A percentile compares a stretch with the other conserved stretches of the same genome.
Conservation (phyloP, 139 green algal genomes). For the Chlamydomonas sphaeroides region DNA sequence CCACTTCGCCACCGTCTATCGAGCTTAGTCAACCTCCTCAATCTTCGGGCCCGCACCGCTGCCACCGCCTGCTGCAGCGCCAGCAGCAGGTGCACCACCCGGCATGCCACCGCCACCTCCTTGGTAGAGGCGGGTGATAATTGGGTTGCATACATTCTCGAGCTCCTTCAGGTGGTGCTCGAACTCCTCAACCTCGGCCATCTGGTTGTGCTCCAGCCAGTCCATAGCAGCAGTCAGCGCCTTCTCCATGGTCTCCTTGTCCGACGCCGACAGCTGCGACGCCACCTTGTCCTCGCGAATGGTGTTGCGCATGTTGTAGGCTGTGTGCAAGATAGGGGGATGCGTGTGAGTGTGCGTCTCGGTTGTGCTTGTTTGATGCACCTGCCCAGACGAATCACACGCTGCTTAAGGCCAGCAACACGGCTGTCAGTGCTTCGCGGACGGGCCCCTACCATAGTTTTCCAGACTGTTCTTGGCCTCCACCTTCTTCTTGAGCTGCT, state of each 20-base stretch:
- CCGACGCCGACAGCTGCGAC: constrained; percentile 58
- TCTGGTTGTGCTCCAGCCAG: constrained; percentile 97
- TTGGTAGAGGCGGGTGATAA: constrained; percentile 88
- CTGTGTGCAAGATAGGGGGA: neutral
- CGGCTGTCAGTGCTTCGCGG: too few species aligned
- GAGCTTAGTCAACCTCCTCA: constrained; percentile 88
- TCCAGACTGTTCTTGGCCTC: constrained; percentile 95
- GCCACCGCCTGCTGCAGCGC: constrained; percentile 16
- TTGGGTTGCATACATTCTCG: constrained; percentile 92
- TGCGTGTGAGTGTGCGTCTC: too few species aligned
- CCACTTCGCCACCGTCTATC: too few species aligned
- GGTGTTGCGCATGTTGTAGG: constrained; percentile 96
- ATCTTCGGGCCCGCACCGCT: constrained; percentile 76
- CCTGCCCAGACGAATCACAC: too few species aligned
- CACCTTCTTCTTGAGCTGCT: constrained; percentile 88
- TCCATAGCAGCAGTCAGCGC: constrained; percentile 85
- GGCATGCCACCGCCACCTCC: constrained; percentile 58
- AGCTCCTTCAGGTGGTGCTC: constrained; percentile 98
- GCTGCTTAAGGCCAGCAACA: too few species aligned
- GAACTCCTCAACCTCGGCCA: constrained; percentile 96
- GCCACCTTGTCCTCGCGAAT: constrained; percentile 90
- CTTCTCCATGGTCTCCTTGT: constrained; percentile 93
- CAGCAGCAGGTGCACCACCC: constrained; percentile 41
- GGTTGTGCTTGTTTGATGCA: too few species aligned
- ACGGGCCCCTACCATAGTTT: constrained; percentile 73